Conservation (phyloP, 2,329 filamentous ascomycete species). For the Fusarium annulatum region DNA sequence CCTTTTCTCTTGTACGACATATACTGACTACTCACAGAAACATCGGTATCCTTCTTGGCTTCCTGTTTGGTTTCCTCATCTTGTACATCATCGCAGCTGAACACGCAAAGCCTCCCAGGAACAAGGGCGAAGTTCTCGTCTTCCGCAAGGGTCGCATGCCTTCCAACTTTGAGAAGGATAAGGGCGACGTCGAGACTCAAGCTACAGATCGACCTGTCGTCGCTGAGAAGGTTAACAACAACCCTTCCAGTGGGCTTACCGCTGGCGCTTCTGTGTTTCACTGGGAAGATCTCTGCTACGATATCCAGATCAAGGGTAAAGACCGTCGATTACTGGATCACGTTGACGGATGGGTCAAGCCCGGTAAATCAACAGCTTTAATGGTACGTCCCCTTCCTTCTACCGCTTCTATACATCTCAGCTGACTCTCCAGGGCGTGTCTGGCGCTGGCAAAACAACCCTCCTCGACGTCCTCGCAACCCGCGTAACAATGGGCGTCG, state of each 20-base stretch:
- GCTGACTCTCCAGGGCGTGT: conserved; percentile 61
- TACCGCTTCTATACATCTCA: rapidly evolving
- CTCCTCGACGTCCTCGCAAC: conserved; percentile 78
- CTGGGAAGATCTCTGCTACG: conserved; percentile 75
- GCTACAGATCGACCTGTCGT: conserved; percentile 44
- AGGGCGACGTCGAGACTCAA: conserved; percentile 30
- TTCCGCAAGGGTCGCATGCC: conserved; percentile 66
- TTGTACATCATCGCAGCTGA: conserved; percentile 73
- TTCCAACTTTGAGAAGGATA: conserved; percentile 67
- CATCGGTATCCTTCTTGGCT: conserved; percentile 73
- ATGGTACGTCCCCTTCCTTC: neutral
- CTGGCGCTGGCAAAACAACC: conserved; percentile 81
- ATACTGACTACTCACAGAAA: conserved; percentile 57
- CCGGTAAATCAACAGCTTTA: conserved; percentile 74
- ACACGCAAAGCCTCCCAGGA: conserved; percentile 70
- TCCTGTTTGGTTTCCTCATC: conserved; percentile 71
- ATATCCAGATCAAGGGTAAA: conserved; percentile 72
- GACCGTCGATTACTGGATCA: conserved; percentile 74
- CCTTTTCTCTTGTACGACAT: rapidly evolving
- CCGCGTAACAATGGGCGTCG: conserved; percentile 78
- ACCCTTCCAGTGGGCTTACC: neutral
- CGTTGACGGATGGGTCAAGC: conserved; percentile 82
- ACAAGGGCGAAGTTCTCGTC: conserved; percentile 75
- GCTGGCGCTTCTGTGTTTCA: conserved; percentile 65
- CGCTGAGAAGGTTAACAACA: conserved; percentile 29